phyloP scores from a whole-genome alignment of 495 filamentous ascomycete genomes.

The Xylaria telfairii region DNA sequence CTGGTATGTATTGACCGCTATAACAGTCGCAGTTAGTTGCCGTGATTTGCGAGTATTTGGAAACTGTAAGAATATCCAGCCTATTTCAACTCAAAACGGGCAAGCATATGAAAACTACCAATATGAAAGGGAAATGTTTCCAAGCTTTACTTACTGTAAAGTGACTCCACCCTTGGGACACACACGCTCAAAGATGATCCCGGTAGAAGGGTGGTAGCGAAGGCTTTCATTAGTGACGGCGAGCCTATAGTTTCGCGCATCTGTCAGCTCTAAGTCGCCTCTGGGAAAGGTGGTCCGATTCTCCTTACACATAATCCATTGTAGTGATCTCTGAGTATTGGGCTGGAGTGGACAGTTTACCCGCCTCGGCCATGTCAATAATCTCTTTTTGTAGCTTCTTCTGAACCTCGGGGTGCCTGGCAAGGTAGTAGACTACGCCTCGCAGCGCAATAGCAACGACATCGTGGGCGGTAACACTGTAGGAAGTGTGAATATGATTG shows the following conservation, averaged over 20 bases:
- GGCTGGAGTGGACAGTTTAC: not conserved
- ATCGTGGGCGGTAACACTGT: slow-evolving; percentile 43
- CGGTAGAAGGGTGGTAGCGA: slow-evolving; percentile 63
- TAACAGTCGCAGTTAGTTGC: not conserved
- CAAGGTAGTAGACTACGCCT: slow-evolving; percentile 57
- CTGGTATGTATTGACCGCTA: slow-evolving; percentile 55
- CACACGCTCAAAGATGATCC: slow-evolving; percentile 61
- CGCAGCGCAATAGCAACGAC: slow-evolving; percentile 61
- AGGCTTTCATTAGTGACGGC: slow-evolving; percentile 69
- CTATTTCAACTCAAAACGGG: not conserved
- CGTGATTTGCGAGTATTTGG: not conserved
- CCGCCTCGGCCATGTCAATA: slow-evolving; percentile 4
- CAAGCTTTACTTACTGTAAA: slow-evolving; percentile 40
- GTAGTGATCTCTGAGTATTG: slow-evolving; percentile 6
- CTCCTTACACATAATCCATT: slow-evolving; percentile 16
- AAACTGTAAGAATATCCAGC: not conserved
- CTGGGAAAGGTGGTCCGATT: not conserved
- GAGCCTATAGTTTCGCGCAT: slow-evolving; percentile 59
- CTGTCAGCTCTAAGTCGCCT: slow-evolving; percentile 41
- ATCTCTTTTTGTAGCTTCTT: slow-evolving; percentile 54
- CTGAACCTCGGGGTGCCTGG: slow-evolving; percentile 45
- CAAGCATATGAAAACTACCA: not conserved
- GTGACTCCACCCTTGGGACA: slow-evolving; percentile 61
- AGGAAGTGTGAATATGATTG: not conserved
- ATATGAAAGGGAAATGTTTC: not conserved